Evolutionary conservation across 2,329 filamentous ascomycete genomes (phyloP).

Genomic region (Lecanosticta acicola): DNA sequence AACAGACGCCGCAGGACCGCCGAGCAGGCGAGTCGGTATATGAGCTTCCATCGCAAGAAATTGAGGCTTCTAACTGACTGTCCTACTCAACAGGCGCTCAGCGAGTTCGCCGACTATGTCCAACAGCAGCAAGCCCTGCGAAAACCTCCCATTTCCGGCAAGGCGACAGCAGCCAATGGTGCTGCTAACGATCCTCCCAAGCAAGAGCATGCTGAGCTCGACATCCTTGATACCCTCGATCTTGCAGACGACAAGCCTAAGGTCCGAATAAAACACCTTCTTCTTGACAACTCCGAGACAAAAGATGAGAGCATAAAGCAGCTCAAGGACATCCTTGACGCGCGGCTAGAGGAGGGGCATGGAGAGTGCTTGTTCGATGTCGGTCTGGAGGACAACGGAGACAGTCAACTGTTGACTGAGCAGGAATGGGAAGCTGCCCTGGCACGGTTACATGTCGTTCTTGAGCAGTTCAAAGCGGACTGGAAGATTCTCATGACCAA

Average conservation of each 20-base stretch:
- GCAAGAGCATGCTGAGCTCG: constrained; percentile 75
- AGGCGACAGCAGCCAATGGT: constrained; percentile 23
- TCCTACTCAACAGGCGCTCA: constrained; percentile 58
- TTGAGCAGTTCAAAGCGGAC: constrained; percentile 62
- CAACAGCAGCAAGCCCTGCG: constrained; percentile 82
- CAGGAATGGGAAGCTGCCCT: constrained; percentile 72
- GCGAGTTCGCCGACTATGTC: constrained; percentile 96
- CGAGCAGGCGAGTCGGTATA: constrained; percentile 78
- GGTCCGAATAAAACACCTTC: constrained; percentile 67
- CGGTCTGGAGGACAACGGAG: constrained; percentile 83
- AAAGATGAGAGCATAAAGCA: constrained; percentile 55
- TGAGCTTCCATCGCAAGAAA: not conserved
- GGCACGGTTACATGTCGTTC: constrained; percentile 58
- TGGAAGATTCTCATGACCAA: constrained; percentile 82
- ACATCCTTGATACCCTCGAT: constrained; percentile 75
- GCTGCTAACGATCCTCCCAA: constrained; percentile 46
- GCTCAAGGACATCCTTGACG: constrained; percentile 60
- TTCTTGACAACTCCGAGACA: constrained; percentile 53
- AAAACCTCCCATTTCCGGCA: constrained; percentile 33
- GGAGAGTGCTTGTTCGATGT: constrained; percentile 90
- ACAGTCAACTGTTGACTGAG: constrained; percentile 70
- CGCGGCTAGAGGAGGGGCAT: constrained; percentile 72
- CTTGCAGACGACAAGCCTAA: constrained; percentile 64
- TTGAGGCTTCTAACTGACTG: constrained; percentile 2
- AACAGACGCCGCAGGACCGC: constrained; percentile 56